Conservation (phyloP, 225 moss, liverwort and hornwort species). For the Ulota crispa region DNA sequence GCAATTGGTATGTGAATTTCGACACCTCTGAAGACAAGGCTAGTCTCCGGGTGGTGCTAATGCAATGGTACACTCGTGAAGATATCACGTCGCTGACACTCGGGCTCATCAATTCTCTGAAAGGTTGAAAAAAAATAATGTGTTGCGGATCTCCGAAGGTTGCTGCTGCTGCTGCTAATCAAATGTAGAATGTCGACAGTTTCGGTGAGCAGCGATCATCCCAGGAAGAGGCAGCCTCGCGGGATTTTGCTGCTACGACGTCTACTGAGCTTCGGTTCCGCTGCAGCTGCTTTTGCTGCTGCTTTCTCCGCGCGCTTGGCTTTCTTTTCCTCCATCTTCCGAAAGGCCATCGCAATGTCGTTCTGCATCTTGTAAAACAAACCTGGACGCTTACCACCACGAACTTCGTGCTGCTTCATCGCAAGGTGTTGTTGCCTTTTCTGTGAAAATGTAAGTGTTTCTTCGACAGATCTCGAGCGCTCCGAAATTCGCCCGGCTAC, state of each 20-base stretch:
- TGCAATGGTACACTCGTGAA: slow-evolving; percentile 40
- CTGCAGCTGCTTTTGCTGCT: slow-evolving; percentile 47
- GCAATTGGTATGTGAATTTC: slow-evolving; percentile 17
- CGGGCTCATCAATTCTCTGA: background rate
- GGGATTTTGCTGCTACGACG: slow-evolving; percentile 46
- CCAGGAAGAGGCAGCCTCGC: slow-evolving; percentile 46
- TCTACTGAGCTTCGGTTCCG: slow-evolving; percentile 39
- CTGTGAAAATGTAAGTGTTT: slow-evolving; percentile 26
- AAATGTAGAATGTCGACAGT: background rate
- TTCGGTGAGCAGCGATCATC: background rate
- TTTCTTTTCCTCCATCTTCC: slow-evolving; percentile 53
- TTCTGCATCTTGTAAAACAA: slow-evolving; percentile 55
- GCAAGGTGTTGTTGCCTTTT: slow-evolving; percentile 28
- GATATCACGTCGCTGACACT: slow-evolving; percentile 29
- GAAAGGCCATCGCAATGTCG: slow-evolving; percentile 48
- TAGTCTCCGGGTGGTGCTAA: slow-evolving; percentile 49
- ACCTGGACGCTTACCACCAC: slow-evolving; percentile 26
- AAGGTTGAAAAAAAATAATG: background rate
- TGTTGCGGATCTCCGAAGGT: too few species aligned
- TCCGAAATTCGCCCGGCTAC: slow-evolving; percentile 31
- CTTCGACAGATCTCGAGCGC: slow-evolving; percentile 19
- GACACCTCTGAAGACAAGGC: slow-evolving; percentile 42
- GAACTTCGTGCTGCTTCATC: slow-evolving; percentile 33
- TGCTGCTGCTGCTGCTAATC: too few species aligned
- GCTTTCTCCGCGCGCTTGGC: slow-evolving; percentile 63